Conservation (phyloP, 495 filamentous ascomycete genomes). For the Letharia columbiana region DNA sequence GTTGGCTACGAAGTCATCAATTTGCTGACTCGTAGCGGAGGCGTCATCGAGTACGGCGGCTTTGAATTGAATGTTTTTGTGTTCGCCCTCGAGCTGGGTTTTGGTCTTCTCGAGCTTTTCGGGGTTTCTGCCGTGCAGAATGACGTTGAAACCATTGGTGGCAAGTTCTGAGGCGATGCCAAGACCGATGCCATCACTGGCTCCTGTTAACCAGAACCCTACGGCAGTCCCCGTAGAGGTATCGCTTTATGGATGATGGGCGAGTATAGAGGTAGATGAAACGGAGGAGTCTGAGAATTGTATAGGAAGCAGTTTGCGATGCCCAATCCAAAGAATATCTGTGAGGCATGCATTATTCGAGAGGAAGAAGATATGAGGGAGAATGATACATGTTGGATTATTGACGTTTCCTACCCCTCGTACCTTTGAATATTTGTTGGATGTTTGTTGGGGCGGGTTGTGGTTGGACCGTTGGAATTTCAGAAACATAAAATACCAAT, state of each 20-base stretch:
- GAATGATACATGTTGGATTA: background rate
- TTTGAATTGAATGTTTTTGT: slow-evolving; percentile 27
- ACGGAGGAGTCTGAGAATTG: background rate
- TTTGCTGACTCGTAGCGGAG: slow-evolving; percentile 18
- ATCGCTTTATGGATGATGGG: slow-evolving; percentile 11
- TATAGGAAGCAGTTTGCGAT: background rate
- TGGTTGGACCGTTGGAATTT: too few species aligned
- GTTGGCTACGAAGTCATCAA: slow-evolving; percentile 24
- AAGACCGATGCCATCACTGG: slow-evolving; percentile 52
- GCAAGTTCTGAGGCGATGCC: slow-evolving; percentile 43
- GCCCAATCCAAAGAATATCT: background rate
- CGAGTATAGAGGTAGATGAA: slow-evolving; percentile 19
- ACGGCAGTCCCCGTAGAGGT: slow-evolving; percentile 16
- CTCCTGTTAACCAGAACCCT: slow-evolving; percentile 58
- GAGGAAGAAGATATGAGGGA: background rate
- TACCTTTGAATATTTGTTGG: too few species aligned
- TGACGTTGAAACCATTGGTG: slow-evolving; percentile 47
- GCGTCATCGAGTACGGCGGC: slow-evolving; percentile 34
- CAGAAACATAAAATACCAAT: background rate
- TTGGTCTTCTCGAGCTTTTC: slow-evolving; percentile 36
- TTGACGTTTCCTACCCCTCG: too few species aligned
- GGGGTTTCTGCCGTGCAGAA: slow-evolving; percentile 47
- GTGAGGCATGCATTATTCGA: background rate
- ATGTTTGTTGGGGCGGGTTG: too few species aligned
- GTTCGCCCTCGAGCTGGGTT: slow-evolving; percentile 26